A percentile compares a stretch with the other conserved stretches of the same genome.
phyloP scores from a whole-genome alignment of 495 filamentous ascomycete species.

The Penicillium nucicola region DNA sequence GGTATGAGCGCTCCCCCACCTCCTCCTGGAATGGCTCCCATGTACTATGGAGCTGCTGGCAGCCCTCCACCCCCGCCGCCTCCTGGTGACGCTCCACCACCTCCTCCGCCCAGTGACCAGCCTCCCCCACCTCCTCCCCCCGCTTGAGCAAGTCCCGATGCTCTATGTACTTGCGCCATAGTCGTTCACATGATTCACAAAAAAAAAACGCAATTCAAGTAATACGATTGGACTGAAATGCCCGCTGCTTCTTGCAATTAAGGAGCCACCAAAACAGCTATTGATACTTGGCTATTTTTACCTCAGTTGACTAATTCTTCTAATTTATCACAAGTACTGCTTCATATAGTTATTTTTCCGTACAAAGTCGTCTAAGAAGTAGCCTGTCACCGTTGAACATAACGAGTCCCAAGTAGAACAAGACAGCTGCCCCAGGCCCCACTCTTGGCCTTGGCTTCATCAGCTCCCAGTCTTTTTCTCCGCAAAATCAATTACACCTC shows the following conservation, averaged over 20 bases:
- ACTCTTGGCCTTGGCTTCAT: slow-evolving; percentile 10
- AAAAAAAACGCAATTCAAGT: not conserved
- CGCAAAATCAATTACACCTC: slow-evolving; percentile 3
- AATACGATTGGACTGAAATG: not conserved
- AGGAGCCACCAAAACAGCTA: not conserved
- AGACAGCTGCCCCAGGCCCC: slow-evolving; percentile 14
- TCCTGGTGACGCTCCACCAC: slow-evolving; percentile 64
- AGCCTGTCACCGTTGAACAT: not conserved
- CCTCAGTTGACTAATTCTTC: not conserved
- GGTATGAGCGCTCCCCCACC: slow-evolving; percentile 62
- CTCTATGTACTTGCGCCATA: too few relatives aligned
- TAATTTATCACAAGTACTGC: not conserved
- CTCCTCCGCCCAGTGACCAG: slow-evolving; percentile 63
- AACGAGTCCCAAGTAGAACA: too few relatives aligned
- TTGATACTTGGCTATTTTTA: not conserved
- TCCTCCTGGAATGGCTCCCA: slow-evolving; percentile 66
- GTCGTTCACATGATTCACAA: too few relatives aligned
- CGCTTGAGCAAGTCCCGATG: not conserved
- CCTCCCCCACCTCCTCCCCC: slow-evolving; percentile 69
- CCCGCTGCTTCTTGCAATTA: not conserved
- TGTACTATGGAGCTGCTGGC: slow-evolving; percentile 55
- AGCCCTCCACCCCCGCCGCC: slow-evolving; percentile 52
- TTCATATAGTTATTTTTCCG: not conserved
- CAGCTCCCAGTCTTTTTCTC: slow-evolving; percentile 12
- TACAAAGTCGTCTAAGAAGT: not conserved